Evolutionary conservation across 768 basidiomycete genomes (phyloP), one percentile per base, ranked within the genome.

Genomic region (Auricularia sp.): DNA sequence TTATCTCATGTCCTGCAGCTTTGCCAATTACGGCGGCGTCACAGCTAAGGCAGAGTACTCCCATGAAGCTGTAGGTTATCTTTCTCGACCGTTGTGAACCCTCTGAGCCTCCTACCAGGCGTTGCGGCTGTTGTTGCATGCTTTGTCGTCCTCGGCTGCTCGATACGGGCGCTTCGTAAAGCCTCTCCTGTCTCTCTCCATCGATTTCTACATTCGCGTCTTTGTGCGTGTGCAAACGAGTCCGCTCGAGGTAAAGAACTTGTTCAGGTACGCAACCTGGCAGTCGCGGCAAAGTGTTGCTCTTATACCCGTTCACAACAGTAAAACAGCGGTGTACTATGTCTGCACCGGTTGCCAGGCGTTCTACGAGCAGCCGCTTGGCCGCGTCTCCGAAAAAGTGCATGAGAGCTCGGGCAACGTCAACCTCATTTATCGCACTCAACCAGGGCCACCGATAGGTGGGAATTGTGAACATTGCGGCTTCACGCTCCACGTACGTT

Each of bases 151-250:
- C 1, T 87, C 93, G 2, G 97, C 97, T 1, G 84, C 89, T 29
- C 83, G 94, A 70, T 98, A 98, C 71, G 96, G 97, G 3, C 86
- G 93, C 47, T 90, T 87, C 71, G 92, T 99, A 66, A 83, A 89
- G 68, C 97, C 97, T 10, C 76, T 97, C 6, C 75, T 97, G 3
- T 94, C 90, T 0, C 79, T 99, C 36, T 96, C 93, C 16, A 96
- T 99, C 71, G 97, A 99, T 70, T 99, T 98, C 74, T 99, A 99
- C 73, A 87, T 97, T 33, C 88, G 97, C 3, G 71, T 98, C 21
- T 99, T 98, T 70, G 84, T 98, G 16, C 85, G 88, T 10, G 78
- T 99, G 3, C 78, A 83, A 62, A 81, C 87, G 0, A 79, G 86
- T 3, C 87, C 93, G 0, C 74, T 87, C 34, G 87, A 94, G 73